Percentiles rank a stretch among this genome's conserved stretches.
These are phyloP conservation scores for Macrocystidia cucumis DNA, from an alignment of 1,284 basidiomycete species.

Conservation along the genomic window DNA sequence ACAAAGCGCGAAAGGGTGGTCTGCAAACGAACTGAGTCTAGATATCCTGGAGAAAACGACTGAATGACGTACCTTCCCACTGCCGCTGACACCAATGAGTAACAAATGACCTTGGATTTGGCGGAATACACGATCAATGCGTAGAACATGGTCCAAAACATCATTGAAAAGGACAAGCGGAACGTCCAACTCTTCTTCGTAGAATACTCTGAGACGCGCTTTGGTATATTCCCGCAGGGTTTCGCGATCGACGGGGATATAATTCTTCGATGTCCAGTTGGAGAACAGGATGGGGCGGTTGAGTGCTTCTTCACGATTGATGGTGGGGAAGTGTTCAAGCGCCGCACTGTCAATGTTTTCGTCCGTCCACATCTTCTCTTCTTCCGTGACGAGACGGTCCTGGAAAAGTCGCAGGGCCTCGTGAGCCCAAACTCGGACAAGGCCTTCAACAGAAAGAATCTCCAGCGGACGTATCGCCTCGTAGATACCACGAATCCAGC, in stretches of 20 bases:
- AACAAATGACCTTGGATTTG: conserved; percentile 96
- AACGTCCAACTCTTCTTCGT: conserved; percentile 97
- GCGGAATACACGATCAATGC: conserved; percentile 98
- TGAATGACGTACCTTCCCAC: conserved; percentile 72
- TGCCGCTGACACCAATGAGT: conserved; percentile 95
- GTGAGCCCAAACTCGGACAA: conserved; percentile 97
- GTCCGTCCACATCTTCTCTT: conserved; percentile 94
- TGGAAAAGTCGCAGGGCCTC: conserved; percentile 97
- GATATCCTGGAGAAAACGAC: conserved; percentile 1
- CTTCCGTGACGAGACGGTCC: conserved; percentile 90
- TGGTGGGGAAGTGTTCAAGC: conserved; percentile 86
- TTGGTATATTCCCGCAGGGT: conserved; percentile 94
- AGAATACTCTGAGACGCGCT: conserved; percentile 90
- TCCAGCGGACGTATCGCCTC: conserved; percentile 94
- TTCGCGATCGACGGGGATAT: conserved; percentile 92
- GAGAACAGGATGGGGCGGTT: conserved; percentile 92
- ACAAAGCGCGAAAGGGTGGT: conserved; percentile 98
- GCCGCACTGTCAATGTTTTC: conserved; percentile 85
- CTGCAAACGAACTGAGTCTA: conserved; percentile 31
- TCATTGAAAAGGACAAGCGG: conserved; percentile 99
- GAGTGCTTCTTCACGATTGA: conserved; percentile 80
- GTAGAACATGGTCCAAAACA: conserved; percentile 93
- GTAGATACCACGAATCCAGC: conserved; percentile 97
- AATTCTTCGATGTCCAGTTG: conserved; percentile 99
- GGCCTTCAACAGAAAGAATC: conserved; percentile 84